phyloP scores from a whole-genome alignment of 805 yeast genomes.

The Kuraishia ogatae region DNA sequence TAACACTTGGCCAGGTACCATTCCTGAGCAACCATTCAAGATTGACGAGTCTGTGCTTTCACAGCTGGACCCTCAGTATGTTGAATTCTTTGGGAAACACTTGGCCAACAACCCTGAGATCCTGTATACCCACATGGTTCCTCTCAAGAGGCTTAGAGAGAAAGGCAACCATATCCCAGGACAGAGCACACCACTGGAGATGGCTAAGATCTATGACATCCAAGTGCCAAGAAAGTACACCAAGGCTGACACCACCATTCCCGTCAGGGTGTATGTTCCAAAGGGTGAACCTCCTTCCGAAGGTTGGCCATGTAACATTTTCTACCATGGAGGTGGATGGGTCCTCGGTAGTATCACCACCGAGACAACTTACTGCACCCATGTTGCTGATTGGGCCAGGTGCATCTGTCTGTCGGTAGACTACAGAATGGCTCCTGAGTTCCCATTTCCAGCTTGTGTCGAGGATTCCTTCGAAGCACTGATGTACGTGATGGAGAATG shows the following conservation, averaged over 20 bases:
- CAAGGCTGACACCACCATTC: conserved; percentile 12
- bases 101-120: conserved; percentile 14
- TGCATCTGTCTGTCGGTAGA: conserved; percentile 32
- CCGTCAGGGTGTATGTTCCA: conserved; percentile 29
- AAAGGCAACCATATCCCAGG: conserved; percentile 20
- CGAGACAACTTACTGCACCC: conserved; percentile 30
- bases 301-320: conserved; percentile 30
- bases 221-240: conserved; percentile 24
- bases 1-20: conserved; percentile 21
- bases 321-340: conserved; percentile 40
- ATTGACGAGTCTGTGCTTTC: conserved; percentile 16
- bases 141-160: conserved; percentile 4
- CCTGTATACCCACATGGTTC: conserved; percentile 13
- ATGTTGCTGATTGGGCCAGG: conserved; percentile 21
- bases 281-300: conserved; percentile 23
- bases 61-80: conserved; percentile 28
- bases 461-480: conserved; percentile 28
- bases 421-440: conserved; percentile 36
- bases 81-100: conserved; percentile 23
- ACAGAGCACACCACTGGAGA: conserved; percentile 21
- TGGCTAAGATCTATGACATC: conserved; percentile 22
- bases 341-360: conserved; percentile 29
- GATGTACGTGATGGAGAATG: conserved; percentile 14
- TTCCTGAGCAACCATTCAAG: conserved; percentile 19
- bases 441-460: conserved; percentile 33